Evolutionary conservation across 2,329 filamentous ascomycete genomes (phyloP), one percentile per base, ranked within the genome.

Genomic region (Penicillium polonicum): DNA sequence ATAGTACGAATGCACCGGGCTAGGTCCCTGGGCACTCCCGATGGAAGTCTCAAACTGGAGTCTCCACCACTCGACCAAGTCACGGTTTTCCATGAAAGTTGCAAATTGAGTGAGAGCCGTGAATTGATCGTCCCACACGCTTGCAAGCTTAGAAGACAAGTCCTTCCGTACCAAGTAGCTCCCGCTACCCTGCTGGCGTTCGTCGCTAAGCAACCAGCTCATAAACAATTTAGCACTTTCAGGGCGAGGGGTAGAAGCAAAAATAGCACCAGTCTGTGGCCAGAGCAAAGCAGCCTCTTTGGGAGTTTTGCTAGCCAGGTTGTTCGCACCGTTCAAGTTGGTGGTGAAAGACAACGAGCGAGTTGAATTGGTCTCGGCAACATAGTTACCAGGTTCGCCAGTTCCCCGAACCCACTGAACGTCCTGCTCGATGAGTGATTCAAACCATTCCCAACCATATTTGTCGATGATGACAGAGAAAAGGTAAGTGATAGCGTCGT

Each of bases 321-420:
- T 46, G 5, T 21, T n/a, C 3, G 44, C 44, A 1, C 17, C 12
- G 27, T 4, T 46, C 25, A 33, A 29, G 29, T 21, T 33, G 3
- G 44, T 46, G 44, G 44, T 46, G 27, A 46, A 46, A 19, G 27
- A 46, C 27, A 33, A 19, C 10, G 27, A n/a, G 27, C 44, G 27
- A 82, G 46, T 72, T 60, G 7, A 72, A 60, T 72, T 70, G 27
- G 60, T 58, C 13, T 67, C 35, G 4, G 41, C 21, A 31, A 79
- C 48, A 10, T 81, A 59, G 0, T 73, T 72, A 1, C 42, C 55
- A 0, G 81, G 80, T 0, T 79, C 82, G 2, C 68, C 71, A 0
- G 77, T 79, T 9, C 82, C 82, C 25, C 82, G 81, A 17, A 84
- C 80, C 82, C 82, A 84, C 38, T 69, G 71, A 0, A 80, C 79